phyloP scores from a whole-genome alignment of 108 stramenopile genomes.

The Cyclotella choctawhatcheeana region DNA sequence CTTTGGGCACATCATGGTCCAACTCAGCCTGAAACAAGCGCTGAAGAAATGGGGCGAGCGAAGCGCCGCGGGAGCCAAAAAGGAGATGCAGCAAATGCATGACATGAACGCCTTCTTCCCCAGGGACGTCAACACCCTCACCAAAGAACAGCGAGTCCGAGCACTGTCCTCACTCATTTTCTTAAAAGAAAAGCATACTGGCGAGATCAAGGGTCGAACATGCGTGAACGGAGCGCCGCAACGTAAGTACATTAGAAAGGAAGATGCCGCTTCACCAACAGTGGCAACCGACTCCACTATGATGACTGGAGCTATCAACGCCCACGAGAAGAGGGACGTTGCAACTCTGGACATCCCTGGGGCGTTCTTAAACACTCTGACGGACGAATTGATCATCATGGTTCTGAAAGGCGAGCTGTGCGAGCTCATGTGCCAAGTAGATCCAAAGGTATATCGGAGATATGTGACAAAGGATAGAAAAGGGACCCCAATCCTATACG shows the following conservation, averaged over 20 bases:
- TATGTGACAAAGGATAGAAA: slow-evolving; percentile 16
- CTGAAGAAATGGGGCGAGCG: slow-evolving; percentile 42
- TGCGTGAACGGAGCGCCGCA: slow-evolving; percentile 27
- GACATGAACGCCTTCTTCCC: slow-evolving; percentile 11
- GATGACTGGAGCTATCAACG: neutral
- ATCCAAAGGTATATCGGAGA: slow-evolving; percentile 15
- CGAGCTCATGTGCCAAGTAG: slow-evolving; percentile 23
- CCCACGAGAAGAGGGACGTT: slow-evolving; percentile 27
- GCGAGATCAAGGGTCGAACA: slow-evolving; percentile 44
- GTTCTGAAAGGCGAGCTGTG: slow-evolving; percentile 25
- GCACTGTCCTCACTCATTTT: slow-evolving; percentile 55
- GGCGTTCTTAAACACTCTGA: slow-evolving; percentile 53
- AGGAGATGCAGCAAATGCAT: slow-evolving; percentile 2
- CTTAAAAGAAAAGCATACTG: slow-evolving; percentile 47
- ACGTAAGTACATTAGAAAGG: neutral
- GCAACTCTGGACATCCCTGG: slow-evolving; percentile 52
- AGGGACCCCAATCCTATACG: slow-evolving; percentile 6
- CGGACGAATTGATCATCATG: slow-evolving; percentile 34
- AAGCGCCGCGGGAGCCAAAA: slow-evolving; percentile 21
- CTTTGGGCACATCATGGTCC: neutral
- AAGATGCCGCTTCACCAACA: slow-evolving; percentile 1
- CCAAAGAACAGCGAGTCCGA: slow-evolving; percentile 17
- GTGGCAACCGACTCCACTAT: neutral
- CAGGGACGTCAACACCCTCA: slow-evolving; percentile 13
- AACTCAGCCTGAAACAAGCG: slow-evolving; percentile 18